Evolutionary conservation across 1,284 basidiomycete species (phyloP), one percentile per base, ranked within the genome.

Genomic region (Apiotrichum mycotoxinovorans): DNA sequence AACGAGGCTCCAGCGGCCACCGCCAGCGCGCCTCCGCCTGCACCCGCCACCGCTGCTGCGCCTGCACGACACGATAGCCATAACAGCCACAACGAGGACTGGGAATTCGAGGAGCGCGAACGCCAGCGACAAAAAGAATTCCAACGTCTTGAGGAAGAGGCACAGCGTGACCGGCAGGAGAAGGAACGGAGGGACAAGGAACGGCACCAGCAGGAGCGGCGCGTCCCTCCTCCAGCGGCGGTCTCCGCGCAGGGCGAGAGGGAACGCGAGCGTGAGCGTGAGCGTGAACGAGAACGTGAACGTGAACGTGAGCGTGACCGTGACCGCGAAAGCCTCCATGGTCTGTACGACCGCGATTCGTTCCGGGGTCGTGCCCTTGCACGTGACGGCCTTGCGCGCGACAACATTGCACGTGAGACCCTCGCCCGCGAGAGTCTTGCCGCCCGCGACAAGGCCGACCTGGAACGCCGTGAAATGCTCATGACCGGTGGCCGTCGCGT

Each of bases 41-140:
- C 25, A 37, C 45, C 17, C 22, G 51, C 34, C 51, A 40, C 51
- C 17, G 52, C 50, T 2, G 15, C 56, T 1, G 33, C 48, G 4
- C 51, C 48, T 8, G 27, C 47, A 3, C 44, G 35, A 26, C 51
- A 37, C 27, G 49, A 60, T 15, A 23, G 44, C 11, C 27, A 30
- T 20, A 47, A 35, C 33, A 35, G 33, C 17, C 59, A 61, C 35
- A 43, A 51, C 3, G 70, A 73, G 11, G 73, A 75, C 48, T 70
- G 67, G 67, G 74, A 75, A 49, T 74, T 66, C 51, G 72, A 73
- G 47, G 74, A 75, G 60, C 64, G 74, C 20, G 71, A 74, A 51
- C 57, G 72, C 17, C 51, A 57, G 18, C 62, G 73, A 17, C 62
- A 66, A 37, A 67, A 64, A 52, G 71, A 74, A 57, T 71, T 75